These are phyloP conservation scores for Penicillium thymicola DNA, from an alignment of 2,329 filamentous ascomycete species.

Conservation along the genomic window DNA sequence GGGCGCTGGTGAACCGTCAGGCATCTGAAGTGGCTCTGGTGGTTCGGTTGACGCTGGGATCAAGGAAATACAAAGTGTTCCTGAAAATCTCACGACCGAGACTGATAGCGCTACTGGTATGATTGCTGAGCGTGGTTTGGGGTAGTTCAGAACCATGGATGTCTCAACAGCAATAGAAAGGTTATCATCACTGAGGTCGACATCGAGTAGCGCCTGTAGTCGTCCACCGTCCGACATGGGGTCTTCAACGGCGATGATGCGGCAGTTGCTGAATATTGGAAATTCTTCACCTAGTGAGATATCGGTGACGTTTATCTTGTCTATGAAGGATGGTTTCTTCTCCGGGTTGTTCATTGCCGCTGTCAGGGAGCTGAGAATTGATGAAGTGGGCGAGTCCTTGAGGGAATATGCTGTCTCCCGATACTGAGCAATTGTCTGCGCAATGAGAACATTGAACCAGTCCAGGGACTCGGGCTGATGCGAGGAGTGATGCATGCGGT, in stretches of 20 bases:
- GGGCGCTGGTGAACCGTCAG: slow-evolving; percentile 31
- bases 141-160: slow-evolving; percentile 90
- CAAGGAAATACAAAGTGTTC: slow-evolving; percentile 89
- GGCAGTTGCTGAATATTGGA: slow-evolving; percentile 96
- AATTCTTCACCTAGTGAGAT: slow-evolving; percentile 94
- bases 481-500: slow-evolving; percentile 56
- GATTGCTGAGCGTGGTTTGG: slow-evolving; percentile 81
- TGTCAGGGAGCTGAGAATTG: slow-evolving; percentile 77
- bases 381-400: slow-evolving; percentile 54
- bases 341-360: slow-evolving; percentile 81
- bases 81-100: slow-evolving; percentile 89
- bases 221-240: slow-evolving; percentile 63
- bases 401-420: slow-evolving; percentile 88
- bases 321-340: slow-evolving; percentile 86
- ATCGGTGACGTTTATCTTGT: slow-evolving; percentile 90
- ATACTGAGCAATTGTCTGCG: slow-evolving; percentile 94
- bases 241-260: slow-evolving; percentile 76
- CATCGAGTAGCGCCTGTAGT: slow-evolving; percentile 92
- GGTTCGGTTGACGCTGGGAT: slow-evolving; percentile 61
- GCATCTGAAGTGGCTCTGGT: slow-evolving; percentile 35
- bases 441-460: slow-evolving; percentile 98
- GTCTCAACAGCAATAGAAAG: slow-evolving; percentile 94
- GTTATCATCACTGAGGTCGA: slow-evolving; percentile 86
- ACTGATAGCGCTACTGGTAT: slow-evolving; percentile 89
- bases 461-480: slow-evolving; percentile 96